Evolutionary conservation across 371 early-diverging fungal species (phyloP).

Genomic region (Mucor circinelloides): DNA sequence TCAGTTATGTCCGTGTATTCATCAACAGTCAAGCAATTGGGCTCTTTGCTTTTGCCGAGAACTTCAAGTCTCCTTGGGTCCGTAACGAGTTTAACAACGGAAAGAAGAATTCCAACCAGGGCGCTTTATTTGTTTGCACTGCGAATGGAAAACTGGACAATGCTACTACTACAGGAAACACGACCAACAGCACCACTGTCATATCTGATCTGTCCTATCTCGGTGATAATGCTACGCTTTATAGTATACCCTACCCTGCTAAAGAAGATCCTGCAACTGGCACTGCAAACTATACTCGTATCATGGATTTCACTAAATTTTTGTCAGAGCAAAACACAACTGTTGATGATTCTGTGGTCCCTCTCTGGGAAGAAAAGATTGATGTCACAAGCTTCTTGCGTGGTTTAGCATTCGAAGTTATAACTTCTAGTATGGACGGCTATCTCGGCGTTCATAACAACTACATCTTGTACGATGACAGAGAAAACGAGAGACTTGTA

Average conservation of each 20-base stretch:
- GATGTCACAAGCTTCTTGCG: constrained; percentile 20
- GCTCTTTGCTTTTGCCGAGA: constrained; percentile 38
- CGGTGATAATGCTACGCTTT: constrained; percentile 26
- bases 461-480: constrained; percentile 34
- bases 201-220: constrained; percentile 19
- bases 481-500: constrained; percentile 8
- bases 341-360: constrained; percentile 6
- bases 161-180: not conserved
- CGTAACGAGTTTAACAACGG: constrained; percentile 33
- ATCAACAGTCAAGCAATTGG: constrained; percentile 39
- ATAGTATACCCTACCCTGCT: constrained; percentile 8
- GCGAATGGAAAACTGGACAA: constrained; percentile 12
- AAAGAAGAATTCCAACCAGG: constrained; percentile 20
- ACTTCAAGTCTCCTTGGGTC: constrained; percentile 36
- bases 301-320: constrained; percentile 22
- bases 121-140: constrained; percentile 23
- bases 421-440: constrained; percentile 21
- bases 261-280: constrained; percentile 12
- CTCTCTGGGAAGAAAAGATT: constrained; percentile 18
- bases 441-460: constrained; percentile 33
- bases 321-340: constrained; percentile 6
- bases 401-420: constrained; percentile 16
- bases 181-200: not conserved
- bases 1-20: constrained; percentile 34
- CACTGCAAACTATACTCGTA: constrained; percentile 8